Base-by-base conservation (phyloP, 208 protist genomes). In the Phytomonas sp. region DNA sequence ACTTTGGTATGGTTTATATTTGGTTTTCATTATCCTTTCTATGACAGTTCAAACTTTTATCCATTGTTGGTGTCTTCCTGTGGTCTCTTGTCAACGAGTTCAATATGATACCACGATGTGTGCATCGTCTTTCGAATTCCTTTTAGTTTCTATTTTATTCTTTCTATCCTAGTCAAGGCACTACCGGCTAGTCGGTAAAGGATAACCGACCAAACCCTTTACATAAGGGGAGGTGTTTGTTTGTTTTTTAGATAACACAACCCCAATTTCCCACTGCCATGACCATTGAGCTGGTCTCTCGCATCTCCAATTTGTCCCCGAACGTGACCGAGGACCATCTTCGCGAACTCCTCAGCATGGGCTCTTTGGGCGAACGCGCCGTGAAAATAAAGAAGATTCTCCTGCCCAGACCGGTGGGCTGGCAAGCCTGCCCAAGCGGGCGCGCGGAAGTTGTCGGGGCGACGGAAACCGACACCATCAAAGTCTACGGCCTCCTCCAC, bases 301-400 rank as follows among this genome's bases (percentile, higher is more conserved):
- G 82, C 11, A 29, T 87, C 8, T 76, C 73, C 19, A 81, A 84
- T 60, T 69, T 87, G 8, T 73, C 78, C 0, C 63, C 60, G 7
- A 76, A 66, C 29, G 69, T 78, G 37, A 87, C 82, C 26, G 79
- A 79, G 34, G 68, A 60, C 31, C 82, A 87, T 42, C 49, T 87
- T 8, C 82, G 73, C 63, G 79, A 83, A 72, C 37, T 87, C 26
- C 62, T 87, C 8, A 56, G 60, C 60, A 34, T 30, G 30, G 31
- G 19, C 30, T 30, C 30, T 23, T 11, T 63, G 1, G 60, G 29
- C 1, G 12, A 72, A n/a, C 64, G 65, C 29, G 68, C 72, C 40
- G 82, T 74, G 16, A 63, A 62, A 23, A 42, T 87, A 0, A 60
- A 69, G 11, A 29, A 72, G 29, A 40, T 87, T 1, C 64, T 49